phyloP scores from a whole-genome alignment of 2,329 filamentous ascomycete species.

The Alternaria sp. region DNA sequence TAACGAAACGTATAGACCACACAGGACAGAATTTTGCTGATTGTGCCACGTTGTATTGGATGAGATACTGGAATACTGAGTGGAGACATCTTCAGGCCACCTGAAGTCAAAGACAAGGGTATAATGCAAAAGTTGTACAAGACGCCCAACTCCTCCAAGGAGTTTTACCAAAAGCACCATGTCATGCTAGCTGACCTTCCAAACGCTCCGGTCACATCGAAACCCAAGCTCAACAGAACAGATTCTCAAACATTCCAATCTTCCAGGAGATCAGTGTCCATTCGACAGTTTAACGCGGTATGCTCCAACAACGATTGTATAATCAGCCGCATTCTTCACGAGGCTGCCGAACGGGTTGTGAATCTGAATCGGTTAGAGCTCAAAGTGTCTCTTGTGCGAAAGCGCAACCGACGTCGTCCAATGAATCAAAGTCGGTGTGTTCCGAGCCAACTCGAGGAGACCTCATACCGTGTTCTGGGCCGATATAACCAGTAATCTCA shows the following conservation, averaged over 20 bases:
- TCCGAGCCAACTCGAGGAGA: background rate
- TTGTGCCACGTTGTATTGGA: background rate
- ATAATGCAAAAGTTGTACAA: background rate
- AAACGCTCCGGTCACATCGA: background rate
- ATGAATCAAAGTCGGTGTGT: background rate
- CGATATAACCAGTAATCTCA: background rate
- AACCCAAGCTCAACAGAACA: background rate
- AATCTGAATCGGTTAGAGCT: background rate
- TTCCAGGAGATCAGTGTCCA: rapidly evolving
- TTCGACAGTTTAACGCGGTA: background rate
- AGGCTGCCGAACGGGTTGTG: background rate
- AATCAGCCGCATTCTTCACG: background rate
- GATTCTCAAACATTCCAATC: background rate
- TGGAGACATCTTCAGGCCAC: background rate
- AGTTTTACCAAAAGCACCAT: background rate
- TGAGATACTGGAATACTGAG: background rate
- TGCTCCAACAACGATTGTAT: background rate
- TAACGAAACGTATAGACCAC: too few species aligned
- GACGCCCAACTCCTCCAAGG: background rate
- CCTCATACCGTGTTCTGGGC: too few species aligned
- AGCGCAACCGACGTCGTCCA: background rate
- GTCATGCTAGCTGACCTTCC: background rate
- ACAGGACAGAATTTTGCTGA: too few species aligned
- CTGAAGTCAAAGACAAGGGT: background rate
- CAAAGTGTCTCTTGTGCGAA: background rate